phyloP scores from a whole-genome alignment of 805 yeast genomes.

The Groenewaldozyma salmanticensis region DNA sequence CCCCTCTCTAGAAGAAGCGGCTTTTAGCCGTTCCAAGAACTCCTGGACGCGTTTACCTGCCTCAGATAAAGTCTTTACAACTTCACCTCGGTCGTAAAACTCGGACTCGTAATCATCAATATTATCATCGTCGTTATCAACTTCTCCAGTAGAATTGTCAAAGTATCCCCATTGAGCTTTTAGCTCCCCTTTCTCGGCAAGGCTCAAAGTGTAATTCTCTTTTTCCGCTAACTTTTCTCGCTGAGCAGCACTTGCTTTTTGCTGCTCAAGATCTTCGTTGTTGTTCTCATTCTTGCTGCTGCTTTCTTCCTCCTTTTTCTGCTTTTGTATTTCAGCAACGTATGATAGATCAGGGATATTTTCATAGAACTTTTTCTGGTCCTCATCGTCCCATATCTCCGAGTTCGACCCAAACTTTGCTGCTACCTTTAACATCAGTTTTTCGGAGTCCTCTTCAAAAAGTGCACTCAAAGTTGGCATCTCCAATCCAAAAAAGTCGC shows the following conservation, averaged over 20 bases:
- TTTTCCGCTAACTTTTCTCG: slow-evolving; percentile 8
- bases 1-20: slow-evolving; percentile 16
- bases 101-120: slow-evolving; percentile 22
- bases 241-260: neutral
- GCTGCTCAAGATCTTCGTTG: slow-evolving; percentile 1
- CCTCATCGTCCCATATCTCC: slow-evolving; percentile 54
- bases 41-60: slow-evolving; percentile 6
- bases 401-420: slow-evolving; percentile 8
- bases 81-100: slow-evolving; percentile 30
- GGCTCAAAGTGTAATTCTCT: slow-evolving; percentile 30
- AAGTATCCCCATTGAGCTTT: neutral
- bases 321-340: slow-evolving; percentile 11
- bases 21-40: slow-evolving; percentile 11
- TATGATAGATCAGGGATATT: slow-evolving; percentile 55
- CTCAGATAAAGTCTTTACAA: slow-evolving; percentile 19
- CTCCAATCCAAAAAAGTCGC: slow-evolving; percentile 32
- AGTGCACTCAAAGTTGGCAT: slow-evolving; percentile 28
- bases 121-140: slow-evolving; percentile 36
- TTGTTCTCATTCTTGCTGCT: slow-evolving; percentile 3
- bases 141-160: slow-evolving; percentile 28
- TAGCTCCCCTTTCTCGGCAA: neutral
- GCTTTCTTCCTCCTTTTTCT: slow-evolving; percentile 7
- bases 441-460: slow-evolving; percentile 21
- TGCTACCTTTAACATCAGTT: slow-evolving; percentile 15
- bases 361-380: slow-evolving; percentile 56